These are phyloP conservation scores for Citrus glauca DNA, from an alignment of 345 rosid species.

Conservation along the genomic window DNA sequence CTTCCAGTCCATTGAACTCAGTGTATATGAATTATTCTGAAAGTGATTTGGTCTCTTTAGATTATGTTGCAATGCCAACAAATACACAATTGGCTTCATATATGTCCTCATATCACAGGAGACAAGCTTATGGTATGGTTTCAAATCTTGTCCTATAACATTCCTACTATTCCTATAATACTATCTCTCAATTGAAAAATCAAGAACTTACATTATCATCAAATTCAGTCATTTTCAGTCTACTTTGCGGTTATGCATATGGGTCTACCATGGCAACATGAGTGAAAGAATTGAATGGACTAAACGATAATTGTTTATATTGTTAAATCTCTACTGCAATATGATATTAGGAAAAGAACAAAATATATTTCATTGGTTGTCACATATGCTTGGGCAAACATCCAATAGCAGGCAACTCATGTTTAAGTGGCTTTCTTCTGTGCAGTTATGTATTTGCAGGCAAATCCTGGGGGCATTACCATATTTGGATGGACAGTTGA, in stretches of 20 bases:
- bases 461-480: constrained; percentile 89
- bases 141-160: neutral
- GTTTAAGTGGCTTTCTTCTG: neutral
- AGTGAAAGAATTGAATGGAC: neutral
- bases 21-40: constrained; percentile 47
- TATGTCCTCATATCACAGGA: constrained; percentile 64
- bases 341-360: neutral
- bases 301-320: neutral
- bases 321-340: neutral
- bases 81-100: constrained; percentile 54
- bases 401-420: neutral
- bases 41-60: constrained; percentile 81
- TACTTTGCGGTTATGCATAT: neutral
- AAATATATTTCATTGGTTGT: neutral
- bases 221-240: neutral
- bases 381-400: neutral
- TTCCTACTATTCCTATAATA: neutral
- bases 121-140: constrained; percentile 83
- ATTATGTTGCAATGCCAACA: constrained; percentile 58
- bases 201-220: neutral
- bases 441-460: constrained; percentile 83
- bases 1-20: constrained; percentile 26
- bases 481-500: constrained; percentile 90
- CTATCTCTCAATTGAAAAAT: neutral
- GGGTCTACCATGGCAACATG: neutral